A percentile compares a stretch with the other conserved stretches of the same genome.
phyloP scores from a whole-genome alignment of 1,284 basidiomycete genomes.

The Trametes versicolor region DNA sequence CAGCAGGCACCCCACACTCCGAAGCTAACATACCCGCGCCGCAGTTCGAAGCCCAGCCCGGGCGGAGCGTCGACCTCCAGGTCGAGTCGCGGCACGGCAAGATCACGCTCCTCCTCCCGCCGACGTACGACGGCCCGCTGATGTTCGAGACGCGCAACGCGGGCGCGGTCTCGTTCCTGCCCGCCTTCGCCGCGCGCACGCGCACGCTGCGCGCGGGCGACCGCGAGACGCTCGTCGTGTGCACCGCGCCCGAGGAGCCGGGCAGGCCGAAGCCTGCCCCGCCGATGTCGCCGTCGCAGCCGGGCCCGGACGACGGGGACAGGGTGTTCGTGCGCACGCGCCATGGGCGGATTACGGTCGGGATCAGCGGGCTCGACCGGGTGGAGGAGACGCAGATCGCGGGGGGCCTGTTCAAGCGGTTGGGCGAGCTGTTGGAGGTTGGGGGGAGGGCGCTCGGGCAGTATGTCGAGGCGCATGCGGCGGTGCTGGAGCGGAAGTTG shows the following conservation, averaged over 20 bases:
- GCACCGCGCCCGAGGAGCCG: slow-evolving; percentile 27
- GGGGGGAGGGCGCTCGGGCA: slow-evolving; percentile 27
- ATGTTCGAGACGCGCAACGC: slow-evolving; percentile 35
- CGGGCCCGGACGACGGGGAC: slow-evolving; percentile 27
- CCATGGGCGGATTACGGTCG: slow-evolving; percentile 40
- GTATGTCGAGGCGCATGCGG: slow-evolving; percentile 29
- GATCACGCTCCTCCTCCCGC: slow-evolving; percentile 41
- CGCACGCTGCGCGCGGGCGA: slow-evolving; percentile 41
- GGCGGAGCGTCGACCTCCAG: slow-evolving; percentile 41
- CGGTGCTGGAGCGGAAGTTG: slow-evolving; percentile 21
- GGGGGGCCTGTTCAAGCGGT: slow-evolving; percentile 33
- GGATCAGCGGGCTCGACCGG: slow-evolving; percentile 42
- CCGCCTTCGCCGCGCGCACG: slow-evolving; percentile 38
- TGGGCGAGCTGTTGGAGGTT: slow-evolving; percentile 36
- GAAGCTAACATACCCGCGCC: neutral
- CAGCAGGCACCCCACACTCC: neutral
- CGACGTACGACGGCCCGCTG: slow-evolving; percentile 41
- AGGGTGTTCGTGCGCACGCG: slow-evolving; percentile 37
- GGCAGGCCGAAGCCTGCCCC: slow-evolving; percentile 9
- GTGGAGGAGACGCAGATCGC: slow-evolving; percentile 27
- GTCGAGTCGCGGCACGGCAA: slow-evolving; percentile 38
- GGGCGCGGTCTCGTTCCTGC: slow-evolving; percentile 39
- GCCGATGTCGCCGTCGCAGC: slow-evolving; percentile 6
- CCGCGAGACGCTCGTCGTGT: slow-evolving; percentile 39
- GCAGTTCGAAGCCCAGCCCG: slow-evolving; percentile 39